Evolutionary conservation across 1,284 basidiomycete genomes (phyloP).

Genomic region (Cutaneotrichosporon daszewskae): DNA sequence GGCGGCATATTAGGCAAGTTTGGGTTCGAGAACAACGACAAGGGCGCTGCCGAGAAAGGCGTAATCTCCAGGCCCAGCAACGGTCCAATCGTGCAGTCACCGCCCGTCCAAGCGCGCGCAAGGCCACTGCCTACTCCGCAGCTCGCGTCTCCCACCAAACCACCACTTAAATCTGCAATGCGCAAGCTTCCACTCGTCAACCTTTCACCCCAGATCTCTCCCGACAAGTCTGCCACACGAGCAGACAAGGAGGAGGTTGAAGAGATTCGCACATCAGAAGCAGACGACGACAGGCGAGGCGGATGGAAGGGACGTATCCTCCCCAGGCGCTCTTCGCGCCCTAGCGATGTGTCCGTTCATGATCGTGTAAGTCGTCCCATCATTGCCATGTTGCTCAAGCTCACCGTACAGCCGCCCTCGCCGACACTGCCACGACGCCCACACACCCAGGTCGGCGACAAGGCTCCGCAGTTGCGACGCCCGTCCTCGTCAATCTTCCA

Average conservation of each 20-base stretch:
- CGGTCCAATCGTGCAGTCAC: no score
- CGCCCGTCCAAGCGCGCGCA: no score
- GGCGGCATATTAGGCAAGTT: slow-evolving; percentile 18
- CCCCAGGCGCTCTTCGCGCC: no score
- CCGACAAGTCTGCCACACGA: no score
- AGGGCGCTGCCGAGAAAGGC: no score
- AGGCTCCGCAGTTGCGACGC: slow-evolving; percentile 18
- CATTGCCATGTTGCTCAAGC: slow-evolving; percentile 1
- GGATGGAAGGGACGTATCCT: no score
- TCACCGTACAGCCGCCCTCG: slow-evolving; percentile 4
- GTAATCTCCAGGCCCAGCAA: no score
- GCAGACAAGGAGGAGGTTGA: slow-evolving; percentile 7
- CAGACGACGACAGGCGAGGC: slow-evolving; percentile 3
- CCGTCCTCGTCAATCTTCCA: slow-evolving; percentile 35
- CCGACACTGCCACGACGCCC: neutral
- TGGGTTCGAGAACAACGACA: slow-evolving; percentile 11
- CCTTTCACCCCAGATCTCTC: no score
- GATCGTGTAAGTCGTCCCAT: neutral
- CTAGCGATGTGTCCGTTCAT: neutral
- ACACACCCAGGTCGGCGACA: neutral
- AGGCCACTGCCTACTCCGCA: no score
- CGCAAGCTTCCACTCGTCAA: no score
- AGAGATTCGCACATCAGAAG: slow-evolving; percentile 8
- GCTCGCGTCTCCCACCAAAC: no score
- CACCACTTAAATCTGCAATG: neutral